Base-by-base conservation (phyloP, 495 filamentous ascomycete species). In the Neurospora hispaniola region DNA sequence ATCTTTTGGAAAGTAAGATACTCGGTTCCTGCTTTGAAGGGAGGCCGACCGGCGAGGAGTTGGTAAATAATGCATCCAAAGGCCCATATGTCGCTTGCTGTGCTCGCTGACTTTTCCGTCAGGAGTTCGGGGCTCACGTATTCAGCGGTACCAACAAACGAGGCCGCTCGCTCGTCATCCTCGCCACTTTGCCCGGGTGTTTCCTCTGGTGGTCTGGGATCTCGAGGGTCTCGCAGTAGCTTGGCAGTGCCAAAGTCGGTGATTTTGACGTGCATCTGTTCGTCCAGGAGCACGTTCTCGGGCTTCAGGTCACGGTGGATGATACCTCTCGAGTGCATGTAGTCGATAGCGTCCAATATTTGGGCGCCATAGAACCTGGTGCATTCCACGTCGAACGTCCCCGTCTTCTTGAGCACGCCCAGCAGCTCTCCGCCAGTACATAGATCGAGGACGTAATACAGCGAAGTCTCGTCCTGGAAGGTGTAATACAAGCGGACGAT, bases 41-140 rank as follows among this genome's bases (percentile, higher is more conserved):
- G 96, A 16, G 96, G 96, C 68, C 96, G 89, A 18, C 96, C 96
- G 39, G 92, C 92, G 43, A 99, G 84, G 41, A 99, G 87, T 82
- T 99, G 96, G 80, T 97, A 99, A 73, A 99, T 91, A 74, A 99
- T 99, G 81, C 96, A 99, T n/a, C 96, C 96, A 84, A 98, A 98
- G 4, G 96, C 96, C 96, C 96, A 99, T 42, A 99, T 82, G 80
- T 99, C 96, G 78, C 94, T 97, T 27, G 96, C 94, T 83, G 98
- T 99, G 84, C 96, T 97, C 11, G 95, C 96, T 75, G 93, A 94
- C 84, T 98, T 98, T 74, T 97, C 93, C 2, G 91, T 97, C 74
- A 99, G 85, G 41, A 99, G 86, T 77, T 99, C 96, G 0, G 96
- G 96, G 76, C 94, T 97, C 75, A 99, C 96, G 78, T 99, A 99